A percentile compares a stretch with the other conserved stretches of the same genome.
Conservation (phyloP, 108 stramenopile species). For the Seminavis robusta region DNA sequence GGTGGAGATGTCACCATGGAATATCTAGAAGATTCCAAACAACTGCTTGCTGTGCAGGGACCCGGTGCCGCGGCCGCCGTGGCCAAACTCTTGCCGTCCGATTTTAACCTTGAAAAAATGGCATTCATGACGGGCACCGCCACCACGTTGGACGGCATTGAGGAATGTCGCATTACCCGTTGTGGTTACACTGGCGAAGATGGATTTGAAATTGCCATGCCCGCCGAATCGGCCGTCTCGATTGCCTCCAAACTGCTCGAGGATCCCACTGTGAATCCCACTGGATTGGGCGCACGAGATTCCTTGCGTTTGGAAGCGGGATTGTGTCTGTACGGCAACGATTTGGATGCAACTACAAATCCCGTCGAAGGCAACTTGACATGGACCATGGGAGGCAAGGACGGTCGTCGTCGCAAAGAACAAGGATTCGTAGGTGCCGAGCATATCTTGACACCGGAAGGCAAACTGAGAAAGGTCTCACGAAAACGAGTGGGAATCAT, state of each 20-base stretch:
- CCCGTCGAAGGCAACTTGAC: slow-evolving; percentile 89
- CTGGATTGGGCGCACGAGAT: slow-evolving; percentile 98
- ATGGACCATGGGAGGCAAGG: slow-evolving; percentile 92
- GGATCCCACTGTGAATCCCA: slow-evolving; percentile 77
- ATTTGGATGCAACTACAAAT: slow-evolving; percentile 91
- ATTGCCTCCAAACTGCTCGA: slow-evolving; percentile 77
- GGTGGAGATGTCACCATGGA: slow-evolving; percentile 89
- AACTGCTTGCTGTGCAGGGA: slow-evolving; percentile 95
- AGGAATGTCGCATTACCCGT: slow-evolving; percentile 91
- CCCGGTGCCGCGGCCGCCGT: slow-evolving; percentile 88
- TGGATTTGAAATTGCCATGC: slow-evolving; percentile 97
- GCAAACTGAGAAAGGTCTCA: slow-evolving; percentile 81
- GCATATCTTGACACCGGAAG: slow-evolving; percentile 86
- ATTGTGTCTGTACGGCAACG: slow-evolving; percentile 97
- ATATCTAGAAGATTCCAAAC: slow-evolving; percentile 88
- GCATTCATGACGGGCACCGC: slow-evolving; percentile 94
- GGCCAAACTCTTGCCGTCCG: slow-evolving; percentile 68
- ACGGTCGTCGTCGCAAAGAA: slow-evolving; percentile 85
- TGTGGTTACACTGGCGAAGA: slow-evolving; percentile 99
- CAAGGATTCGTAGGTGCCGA: slow-evolving; percentile 95
- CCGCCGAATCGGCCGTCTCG: slow-evolving; percentile 68
- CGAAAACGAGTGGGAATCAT: slow-evolving; percentile 93
- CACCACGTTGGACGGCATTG: slow-evolving; percentile 84
- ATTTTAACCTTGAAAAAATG: slow-evolving; percentile 83
- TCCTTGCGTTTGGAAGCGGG: slow-evolving; percentile 98